Percentiles rank a stretch among this genome's conserved stretches.
Conservation (phyloP, 164 flowering plant genomes). For the Stephania cephalantha region DNA sequence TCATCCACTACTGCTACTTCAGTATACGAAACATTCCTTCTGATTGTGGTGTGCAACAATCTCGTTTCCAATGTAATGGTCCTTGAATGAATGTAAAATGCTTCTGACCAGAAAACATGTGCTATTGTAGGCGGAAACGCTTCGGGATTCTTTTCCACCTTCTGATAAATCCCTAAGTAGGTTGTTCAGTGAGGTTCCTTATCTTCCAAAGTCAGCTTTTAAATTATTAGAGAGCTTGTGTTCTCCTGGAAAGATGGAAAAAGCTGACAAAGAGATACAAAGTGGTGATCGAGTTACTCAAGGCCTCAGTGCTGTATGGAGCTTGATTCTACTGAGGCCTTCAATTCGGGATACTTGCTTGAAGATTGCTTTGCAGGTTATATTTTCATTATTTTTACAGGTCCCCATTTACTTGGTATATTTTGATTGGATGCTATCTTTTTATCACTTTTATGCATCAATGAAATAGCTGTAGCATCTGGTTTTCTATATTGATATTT, state of each 20-base stretch:
- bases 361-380: slow-evolving; percentile 86
- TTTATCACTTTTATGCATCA: not conserved
- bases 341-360: slow-evolving; percentile 75
- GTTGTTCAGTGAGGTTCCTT: slow-evolving; percentile 83
- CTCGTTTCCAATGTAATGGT: not conserved
- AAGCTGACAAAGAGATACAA: slow-evolving; percentile 55
- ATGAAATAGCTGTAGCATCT: not conserved
- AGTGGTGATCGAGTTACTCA: slow-evolving; percentile 91
- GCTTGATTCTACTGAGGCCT: slow-evolving; percentile 74
- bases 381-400: not conserved
- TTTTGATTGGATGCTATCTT: not conserved
- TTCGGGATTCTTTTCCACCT: slow-evolving; percentile 87
- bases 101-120: slow-evolving; percentile 1
- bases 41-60: slow-evolving; percentile 60
- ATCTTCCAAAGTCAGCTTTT: slow-evolving; percentile 64
- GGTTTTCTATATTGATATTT: not conserved
- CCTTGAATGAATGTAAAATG: not conserved
- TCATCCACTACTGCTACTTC: slow-evolving; percentile 85
- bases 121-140: slow-evolving; percentile 68
- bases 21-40: slow-evolving; percentile 73
- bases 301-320: slow-evolving; percentile 95
- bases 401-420: not conserved
- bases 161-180: slow-evolving; percentile 88
- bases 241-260: slow-evolving; percentile 55
- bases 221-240: slow-evolving; percentile 72